Base-by-base conservation (phyloP, 2,329 filamentous ascomycete species). In the Pezicula rhizophila region DNA sequence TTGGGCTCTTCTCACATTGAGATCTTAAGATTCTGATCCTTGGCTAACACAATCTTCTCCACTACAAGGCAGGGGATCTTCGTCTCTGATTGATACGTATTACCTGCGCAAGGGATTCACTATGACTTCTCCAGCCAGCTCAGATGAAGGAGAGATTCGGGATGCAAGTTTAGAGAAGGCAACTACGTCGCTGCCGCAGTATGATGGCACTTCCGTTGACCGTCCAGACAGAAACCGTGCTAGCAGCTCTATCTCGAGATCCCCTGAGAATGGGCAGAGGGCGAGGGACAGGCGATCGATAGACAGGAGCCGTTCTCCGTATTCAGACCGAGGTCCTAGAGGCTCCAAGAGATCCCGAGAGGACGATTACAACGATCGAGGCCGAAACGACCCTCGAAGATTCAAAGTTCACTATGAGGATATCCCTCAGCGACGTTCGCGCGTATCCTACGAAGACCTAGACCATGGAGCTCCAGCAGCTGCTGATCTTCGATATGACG, bases 131-230 rank as follows among this genome's bases (percentile, higher is more conserved):
- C 66, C 70, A 69, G 70, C 77, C 61, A 89, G 84, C 72, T 88
- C 87, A 64, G 88, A 89, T 70, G 88, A 95, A 72, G 89, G 89
- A 72, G 89, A 95, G 76, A 89, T 92, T 70, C 72, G 85, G 68
- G 87, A 91, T 72, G 80, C 80, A 72, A 77, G 78, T 70, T 78
- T 76, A 76, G 78, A 80, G 72, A 93, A 93, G 89, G 88, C 89
- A 93, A 87, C 86, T 88, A 85, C 84, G 83, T 84, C 85, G 84
- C 81, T 84, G 78, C 76, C 78, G 77, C 78, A 78, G 70, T 72
- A 79, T 78, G 81, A 84, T 79, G 79, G 82, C 85, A 84, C 75
- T 80, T 83, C 79, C 80, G 84, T 95, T 95, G 87, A 95, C 89
- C 87, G 85, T 81, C 82, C 77, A 78, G 80, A 86, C 87, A 95